Evolutionary conservation across 1,139 yeast genomes (phyloP).

Genomic region (Hansenula sp.): DNA sequence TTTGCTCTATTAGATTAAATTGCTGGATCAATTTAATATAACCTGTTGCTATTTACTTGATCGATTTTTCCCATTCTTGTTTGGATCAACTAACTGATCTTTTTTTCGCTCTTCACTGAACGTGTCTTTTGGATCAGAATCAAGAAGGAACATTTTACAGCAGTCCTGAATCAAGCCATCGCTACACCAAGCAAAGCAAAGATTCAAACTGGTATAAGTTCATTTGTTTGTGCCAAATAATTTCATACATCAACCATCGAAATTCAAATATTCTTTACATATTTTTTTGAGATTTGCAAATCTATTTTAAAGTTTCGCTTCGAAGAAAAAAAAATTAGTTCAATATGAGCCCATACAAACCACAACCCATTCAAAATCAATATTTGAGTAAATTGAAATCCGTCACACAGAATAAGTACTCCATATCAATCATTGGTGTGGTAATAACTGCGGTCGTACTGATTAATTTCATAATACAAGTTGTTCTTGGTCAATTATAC

Average conservation of each 20-base stretch:
- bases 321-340: neutral
- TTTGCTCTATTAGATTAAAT: neutral
- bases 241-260: too few species aligned
- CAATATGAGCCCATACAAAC: neutral
- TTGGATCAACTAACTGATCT: neutral
- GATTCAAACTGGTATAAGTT: too few species aligned
- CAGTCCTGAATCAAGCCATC: too few species aligned
- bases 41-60: neutral
- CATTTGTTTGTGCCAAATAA: too few species aligned
- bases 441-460: conserved; percentile 12
- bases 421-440: conserved; percentile 9
- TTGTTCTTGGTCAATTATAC: conserved; percentile 17
- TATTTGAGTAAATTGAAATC: neutral
- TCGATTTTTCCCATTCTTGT: neutral
- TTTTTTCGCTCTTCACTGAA: too few species aligned
- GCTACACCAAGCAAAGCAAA: too few species aligned
- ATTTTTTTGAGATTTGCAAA: too few species aligned
- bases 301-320: neutral
- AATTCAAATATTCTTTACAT: too few species aligned
- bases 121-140: too few species aligned
- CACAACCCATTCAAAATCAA: neutral
- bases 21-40: conserved; percentile 1
- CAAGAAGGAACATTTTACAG: too few species aligned
- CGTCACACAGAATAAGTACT: neutral
- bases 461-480: conserved; percentile 11